Evolutionary conservation across 2,329 filamentous ascomycete genomes (phyloP).

Genomic region (Xylariaceae sp.): DNA sequence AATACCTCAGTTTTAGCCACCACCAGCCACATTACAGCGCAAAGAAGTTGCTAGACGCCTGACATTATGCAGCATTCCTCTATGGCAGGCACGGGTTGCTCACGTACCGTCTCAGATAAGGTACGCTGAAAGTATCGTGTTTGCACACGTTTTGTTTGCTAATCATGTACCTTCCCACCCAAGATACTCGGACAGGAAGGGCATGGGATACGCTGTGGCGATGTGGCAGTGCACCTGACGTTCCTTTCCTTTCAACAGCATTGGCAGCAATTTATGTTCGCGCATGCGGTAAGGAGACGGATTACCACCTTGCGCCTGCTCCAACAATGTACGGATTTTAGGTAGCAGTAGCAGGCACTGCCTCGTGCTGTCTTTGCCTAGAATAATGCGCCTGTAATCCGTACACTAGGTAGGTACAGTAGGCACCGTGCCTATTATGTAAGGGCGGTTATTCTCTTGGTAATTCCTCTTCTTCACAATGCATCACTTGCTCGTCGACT

Average conservation of each 20-base stretch:
- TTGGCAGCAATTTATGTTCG: background rate
- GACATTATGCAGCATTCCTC: too few species aligned
- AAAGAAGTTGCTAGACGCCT: background rate
- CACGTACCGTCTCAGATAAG: too few species aligned
- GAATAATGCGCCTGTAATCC: too few species aligned
- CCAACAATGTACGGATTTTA: background rate
- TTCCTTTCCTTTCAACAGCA: background rate
- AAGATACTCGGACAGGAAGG: too few species aligned
- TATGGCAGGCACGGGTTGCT: too few species aligned
- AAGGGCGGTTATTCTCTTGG: background rate
- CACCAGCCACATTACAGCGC: background rate
- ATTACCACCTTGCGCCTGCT: too few species aligned
- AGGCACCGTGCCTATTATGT: background rate
- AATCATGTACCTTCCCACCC: too few species aligned
- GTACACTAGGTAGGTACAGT: too few species aligned
- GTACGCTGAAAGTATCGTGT: too few species aligned
- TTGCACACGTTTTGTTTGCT: too few species aligned
- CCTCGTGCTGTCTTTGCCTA: background rate
- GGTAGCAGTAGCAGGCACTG: background rate
- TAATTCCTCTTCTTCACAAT: background rate
- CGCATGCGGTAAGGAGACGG: too few species aligned
- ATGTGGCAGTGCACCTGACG: slow-evolving; percentile 4
- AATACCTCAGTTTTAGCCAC: background rate
- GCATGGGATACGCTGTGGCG: background rate
- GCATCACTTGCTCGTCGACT: background rate